Conservation (phyloP, 768 basidiomycete species). For the Mycena galopus region DNA sequence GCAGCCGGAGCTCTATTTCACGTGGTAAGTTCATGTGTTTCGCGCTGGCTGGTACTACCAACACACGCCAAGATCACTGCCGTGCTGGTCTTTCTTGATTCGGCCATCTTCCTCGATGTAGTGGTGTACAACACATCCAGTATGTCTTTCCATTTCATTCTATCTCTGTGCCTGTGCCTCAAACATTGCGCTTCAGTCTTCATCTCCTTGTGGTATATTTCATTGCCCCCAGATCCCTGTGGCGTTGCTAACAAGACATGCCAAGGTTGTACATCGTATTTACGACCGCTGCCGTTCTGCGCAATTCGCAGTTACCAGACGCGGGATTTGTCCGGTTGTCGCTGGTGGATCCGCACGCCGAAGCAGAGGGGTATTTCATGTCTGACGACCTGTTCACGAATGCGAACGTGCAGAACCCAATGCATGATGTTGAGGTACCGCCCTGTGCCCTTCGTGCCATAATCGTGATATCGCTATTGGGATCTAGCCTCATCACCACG, state of each 20-base stretch:
- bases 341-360: conserved; percentile 5
- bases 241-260: conserved; percentile 4
- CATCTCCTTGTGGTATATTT: conserved; percentile 15
- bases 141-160: conserved; percentile 1
- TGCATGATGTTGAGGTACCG: conserved; percentile 21
- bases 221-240: background rate
- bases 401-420: conserved; percentile 12
- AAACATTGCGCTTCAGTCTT: conserved; percentile 12
- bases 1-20: conserved; percentile 22
- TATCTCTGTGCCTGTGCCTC: background rate
- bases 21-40: conserved; percentile 16
- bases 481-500: conserved; percentile 4
- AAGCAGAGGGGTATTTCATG: conserved; percentile 1
- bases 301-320: conserved; percentile 4
- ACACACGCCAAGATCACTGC: conserved; percentile 4
- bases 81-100: conserved; percentile 15
- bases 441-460: background rate
- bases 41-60: background rate
- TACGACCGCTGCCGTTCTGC: conserved; percentile 12
- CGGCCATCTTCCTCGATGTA: conserved; percentile 18
- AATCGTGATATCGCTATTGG: conserved; percentile 11
- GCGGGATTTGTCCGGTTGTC: conserved; percentile 7
- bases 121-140: conserved; percentile 18
- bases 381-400: background rate
- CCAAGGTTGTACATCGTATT: conserved; percentile 14